Evolutionary conservation across 2,329 filamentous ascomycete genomes (phyloP).

Genomic region (Thermochaetoides dissita): DNA sequence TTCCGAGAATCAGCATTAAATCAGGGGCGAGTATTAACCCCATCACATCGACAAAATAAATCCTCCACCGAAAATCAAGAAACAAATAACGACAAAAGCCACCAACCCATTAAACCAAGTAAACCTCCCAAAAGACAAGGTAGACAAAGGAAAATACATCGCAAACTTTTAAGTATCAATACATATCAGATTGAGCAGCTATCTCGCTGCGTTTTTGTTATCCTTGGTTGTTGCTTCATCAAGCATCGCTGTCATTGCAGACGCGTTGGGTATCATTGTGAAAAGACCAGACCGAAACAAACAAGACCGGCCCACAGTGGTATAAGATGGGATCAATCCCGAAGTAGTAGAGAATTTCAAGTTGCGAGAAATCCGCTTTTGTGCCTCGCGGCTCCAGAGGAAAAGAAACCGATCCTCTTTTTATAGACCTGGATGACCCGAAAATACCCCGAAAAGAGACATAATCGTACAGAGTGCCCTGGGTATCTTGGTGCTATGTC

Average conservation of each 20-base stretch:
- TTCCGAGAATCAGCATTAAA: slow-evolving; percentile 7
- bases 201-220: too few relatives aligned
- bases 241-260: neutral
- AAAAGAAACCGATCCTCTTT: slow-evolving; percentile 5
- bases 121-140: slow-evolving; percentile 2
- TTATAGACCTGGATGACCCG: slow-evolving; percentile 12
- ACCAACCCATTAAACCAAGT: neutral
- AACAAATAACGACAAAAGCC: neutral
- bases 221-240: neutral
- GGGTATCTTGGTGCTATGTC: slow-evolving; percentile 9
- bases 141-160: neutral
- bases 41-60: neutral
- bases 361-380: slow-evolving; percentile 5
- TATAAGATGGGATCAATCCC: slow-evolving; percentile 14
- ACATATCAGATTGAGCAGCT: too few relatives aligned
- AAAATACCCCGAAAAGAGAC: slow-evolving; percentile 15
- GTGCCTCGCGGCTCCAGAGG: slow-evolving; percentile 4
- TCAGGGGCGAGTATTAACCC: neutral
- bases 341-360: slow-evolving; percentile 9
- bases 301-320: slow-evolving; percentile 13
- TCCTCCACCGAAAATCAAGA: neutral
- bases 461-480: slow-evolving; percentile 17
- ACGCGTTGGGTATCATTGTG: slow-evolving; percentile 15
- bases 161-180: too few relatives aligned
- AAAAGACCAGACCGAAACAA: slow-evolving; percentile 8